phyloP scores from a whole-genome alignment of 495 filamentous ascomycete genomes.

The Annulohypoxylon bovei region DNA sequence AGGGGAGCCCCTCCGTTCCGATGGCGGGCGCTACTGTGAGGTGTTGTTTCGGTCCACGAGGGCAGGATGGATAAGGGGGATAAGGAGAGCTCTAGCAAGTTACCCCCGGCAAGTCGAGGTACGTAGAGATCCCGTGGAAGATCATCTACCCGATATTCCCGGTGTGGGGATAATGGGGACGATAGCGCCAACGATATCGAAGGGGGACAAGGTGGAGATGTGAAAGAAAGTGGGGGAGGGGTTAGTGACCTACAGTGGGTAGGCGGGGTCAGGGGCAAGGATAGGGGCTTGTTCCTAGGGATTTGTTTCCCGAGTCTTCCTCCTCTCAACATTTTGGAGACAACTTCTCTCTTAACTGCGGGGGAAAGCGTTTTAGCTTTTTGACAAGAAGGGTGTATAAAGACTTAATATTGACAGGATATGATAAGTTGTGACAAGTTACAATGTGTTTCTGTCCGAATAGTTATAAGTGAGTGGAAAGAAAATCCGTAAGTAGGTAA shows the following conservation, averaged over 20 bases:
- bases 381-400: constrained; percentile 17
- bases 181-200: constrained; percentile 9
- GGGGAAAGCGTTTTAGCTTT: background rate
- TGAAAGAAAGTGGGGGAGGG: constrained; percentile 27
- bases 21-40: constrained; percentile 17
- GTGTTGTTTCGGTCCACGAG: constrained; percentile 34
- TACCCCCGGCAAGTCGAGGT: constrained; percentile 17
- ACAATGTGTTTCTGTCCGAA: background rate
- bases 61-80: constrained; percentile 12
- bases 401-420: background rate
- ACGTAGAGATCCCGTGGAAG: constrained; percentile 9
- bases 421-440: background rate
- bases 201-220: background rate
- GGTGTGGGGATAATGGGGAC: constrained; percentile 32
- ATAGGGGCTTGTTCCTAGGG: constrained; percentile 2
- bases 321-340: constrained; percentile 1
- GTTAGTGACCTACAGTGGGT: background rate
- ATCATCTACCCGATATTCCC: constrained; percentile 31
- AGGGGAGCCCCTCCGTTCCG: constrained; percentile 28
- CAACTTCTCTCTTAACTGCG: background rate
- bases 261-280: constrained; percentile 15
- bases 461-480: background rate
- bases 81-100: background rate
- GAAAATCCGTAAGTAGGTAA: no score
- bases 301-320: constrained; percentile 1